These are phyloP conservation scores for Byssoonygena ceratinophila DNA, from an alignment of 2,329 filamentous ascomycete genomes.

Conservation along the genomic window DNA sequence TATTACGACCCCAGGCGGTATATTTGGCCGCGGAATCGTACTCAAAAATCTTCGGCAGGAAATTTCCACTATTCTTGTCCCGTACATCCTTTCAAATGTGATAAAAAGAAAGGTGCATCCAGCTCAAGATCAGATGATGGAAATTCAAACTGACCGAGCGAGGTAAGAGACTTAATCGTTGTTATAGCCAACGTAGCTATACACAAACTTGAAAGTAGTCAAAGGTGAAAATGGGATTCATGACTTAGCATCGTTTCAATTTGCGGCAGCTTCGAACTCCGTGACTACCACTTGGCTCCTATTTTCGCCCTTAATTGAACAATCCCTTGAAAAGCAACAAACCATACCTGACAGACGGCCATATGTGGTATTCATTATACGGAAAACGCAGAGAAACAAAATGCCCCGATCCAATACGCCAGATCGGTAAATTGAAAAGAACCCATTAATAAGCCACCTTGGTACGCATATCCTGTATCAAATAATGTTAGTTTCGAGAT, in stretches of 20 bases:
- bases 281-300: neutral
- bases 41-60: conserved; percentile 40
- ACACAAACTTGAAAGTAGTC: neutral
- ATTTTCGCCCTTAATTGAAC: neutral
- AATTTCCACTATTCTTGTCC: conserved; percentile 36
- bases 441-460: conserved; percentile 43
- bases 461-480: conserved; percentile 47
- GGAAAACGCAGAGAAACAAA: neutral
- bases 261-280: conserved; percentile 8
- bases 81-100: conserved; percentile 30
- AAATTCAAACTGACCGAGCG: conserved; percentile 36
- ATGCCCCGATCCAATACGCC: conserved; percentile 17
- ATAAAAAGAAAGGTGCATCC: conserved; percentile 26
- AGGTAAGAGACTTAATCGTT: conserved; percentile 39
- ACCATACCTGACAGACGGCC: neutral
- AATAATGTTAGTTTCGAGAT: neutral
- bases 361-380: neutral
- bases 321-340: neutral
- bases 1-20: conserved; percentile 35
- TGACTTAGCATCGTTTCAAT: neutral
- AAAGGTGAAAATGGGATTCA: neutral
- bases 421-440: conserved; percentile 10
- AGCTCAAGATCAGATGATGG: conserved; percentile 32
- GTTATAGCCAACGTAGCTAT: neutral
- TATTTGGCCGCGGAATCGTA: conserved; percentile 36